phyloP scores from a whole-genome alignment of 352 stramenopile genomes.

The Peronospora farinosa region DNA sequence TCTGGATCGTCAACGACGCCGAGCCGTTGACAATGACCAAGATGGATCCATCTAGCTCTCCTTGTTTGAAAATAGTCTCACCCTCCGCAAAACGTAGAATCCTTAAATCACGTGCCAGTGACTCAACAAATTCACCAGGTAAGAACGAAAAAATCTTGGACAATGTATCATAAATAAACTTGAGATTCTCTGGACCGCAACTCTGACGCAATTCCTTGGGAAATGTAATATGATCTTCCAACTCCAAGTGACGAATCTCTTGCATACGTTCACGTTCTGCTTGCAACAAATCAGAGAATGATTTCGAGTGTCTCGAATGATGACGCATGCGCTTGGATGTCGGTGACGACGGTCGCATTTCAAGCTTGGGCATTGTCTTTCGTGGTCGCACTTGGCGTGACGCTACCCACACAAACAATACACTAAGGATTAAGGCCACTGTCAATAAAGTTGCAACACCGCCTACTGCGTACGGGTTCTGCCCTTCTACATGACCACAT shows the following conservation, averaged over 20 bases:
- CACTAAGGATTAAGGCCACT: constrained; percentile 37
- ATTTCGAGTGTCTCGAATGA: constrained; percentile 54
- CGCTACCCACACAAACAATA: constrained; percentile 76
- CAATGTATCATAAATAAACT: constrained; percentile 73
- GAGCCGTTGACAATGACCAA: constrained; percentile 60
- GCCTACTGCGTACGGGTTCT: constrained; percentile 43
- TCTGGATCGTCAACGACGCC: constrained; percentile 54
- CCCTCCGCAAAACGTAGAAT: constrained; percentile 45
- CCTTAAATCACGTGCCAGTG: constrained; percentile 49
- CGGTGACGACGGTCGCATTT: constrained; percentile 47
- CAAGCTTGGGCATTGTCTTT: constrained; percentile 26
- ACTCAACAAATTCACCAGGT: constrained; percentile 55
- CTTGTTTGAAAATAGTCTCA: constrained; percentile 51
- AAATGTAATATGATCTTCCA: constrained; percentile 63
- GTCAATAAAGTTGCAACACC: constrained; percentile 40
- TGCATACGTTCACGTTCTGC: constrained; percentile 55
- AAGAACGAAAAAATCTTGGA: constrained; percentile 80
- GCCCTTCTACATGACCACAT: constrained; percentile 22
- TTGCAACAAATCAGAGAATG: constrained; percentile 60
- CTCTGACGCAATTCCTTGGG: constrained; percentile 49
- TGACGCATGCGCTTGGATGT: constrained; percentile 69
- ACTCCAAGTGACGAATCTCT: constrained; percentile 53
- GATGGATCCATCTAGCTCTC: constrained; percentile 67
- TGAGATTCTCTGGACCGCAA: constrained; percentile 65
- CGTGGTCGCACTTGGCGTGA: constrained; percentile 71